These are phyloP conservation scores for Laburnicola sp. DNA, from an alignment of 2,329 filamentous ascomycete species.

Conservation along the genomic window DNA sequence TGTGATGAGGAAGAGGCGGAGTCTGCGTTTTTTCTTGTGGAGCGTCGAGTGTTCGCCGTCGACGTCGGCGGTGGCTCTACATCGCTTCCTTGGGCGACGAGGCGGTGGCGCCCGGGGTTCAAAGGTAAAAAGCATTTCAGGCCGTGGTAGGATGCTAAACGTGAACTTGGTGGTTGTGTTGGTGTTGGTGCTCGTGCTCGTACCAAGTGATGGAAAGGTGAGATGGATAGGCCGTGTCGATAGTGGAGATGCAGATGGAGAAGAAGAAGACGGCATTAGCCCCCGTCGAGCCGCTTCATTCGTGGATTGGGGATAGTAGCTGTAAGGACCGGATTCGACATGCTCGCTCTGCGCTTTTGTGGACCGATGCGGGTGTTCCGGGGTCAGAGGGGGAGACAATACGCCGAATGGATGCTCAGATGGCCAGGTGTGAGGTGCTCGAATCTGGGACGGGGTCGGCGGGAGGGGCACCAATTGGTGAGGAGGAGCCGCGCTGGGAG, in stretches of 20 bases:
- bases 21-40: slow-evolving; percentile 66
- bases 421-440: neutral
- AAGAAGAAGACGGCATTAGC: slow-evolving; percentile 28
- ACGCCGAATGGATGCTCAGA: slow-evolving; percentile 12
- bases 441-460: slow-evolving; percentile 17
- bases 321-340: slow-evolving; percentile 28
- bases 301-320: slow-evolving; percentile 25
- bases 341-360: slow-evolving; percentile 27
- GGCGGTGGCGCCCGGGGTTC: slow-evolving; percentile 26
- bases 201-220: slow-evolving; percentile 12
- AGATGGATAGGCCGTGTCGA: slow-evolving; percentile 12
- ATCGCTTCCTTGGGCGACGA: slow-evolving; percentile 52
- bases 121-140: slow-evolving; percentile 42
- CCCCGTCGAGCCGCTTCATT: slow-evolving; percentile 35
- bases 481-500: slow-evolving; percentile 16
- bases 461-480: slow-evolving; percentile 16
- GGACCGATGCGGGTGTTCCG: slow-evolving; percentile 4
- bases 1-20: slow-evolving; percentile 66
- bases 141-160: slow-evolving; percentile 34
- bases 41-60: slow-evolving; percentile 57
- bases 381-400: slow-evolving; percentile 9
- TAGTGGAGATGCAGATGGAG: slow-evolving; percentile 15
- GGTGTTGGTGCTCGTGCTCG: too few species aligned
- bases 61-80: slow-evolving; percentile 59
- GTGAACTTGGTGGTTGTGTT: too few species aligned